Base-by-base conservation (phyloP, 176 grass and related monocot genomes). In the Lolium perenne region DNA sequence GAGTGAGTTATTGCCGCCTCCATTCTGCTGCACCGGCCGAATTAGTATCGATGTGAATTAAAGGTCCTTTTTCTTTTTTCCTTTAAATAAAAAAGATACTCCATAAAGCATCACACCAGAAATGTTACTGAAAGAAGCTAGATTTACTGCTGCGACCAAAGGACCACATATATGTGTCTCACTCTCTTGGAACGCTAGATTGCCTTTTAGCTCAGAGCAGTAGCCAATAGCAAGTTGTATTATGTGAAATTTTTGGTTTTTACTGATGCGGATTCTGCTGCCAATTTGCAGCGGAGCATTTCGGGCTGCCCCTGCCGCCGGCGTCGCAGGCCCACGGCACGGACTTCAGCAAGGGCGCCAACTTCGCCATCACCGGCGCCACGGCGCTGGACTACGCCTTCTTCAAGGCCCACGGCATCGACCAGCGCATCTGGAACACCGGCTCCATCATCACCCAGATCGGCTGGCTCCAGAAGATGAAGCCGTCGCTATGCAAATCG, bases 311-410 rank as follows among this genome's bases (percentile, higher is more conserved):
- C 8, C 69, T 98, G 89, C 93, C 89, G 17, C 93, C 87, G 35
- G 77, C 95, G 26, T 98, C 95, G 3, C 85, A 93, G 79, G 86
- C 89, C 43, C 88, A 82, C 56, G 78, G 43, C 45, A 73, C 14
- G 62, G 82, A 89, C 82, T 98, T 98, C 89, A 87, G 51, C 45
- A 86, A 88, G 47, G 95, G 95, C n/a, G 95, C 95, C 53, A 97
- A 97, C 81, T 97, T 97, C 63, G 95, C 95, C 85, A 92, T 94
- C 81, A 94, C 95, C 21, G 92, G 92, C 45, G 95, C 92, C 49
- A 97, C 95, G 23, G 90, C 96, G 2, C 66, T 95, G 50, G 91
- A 94, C 49, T 90, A 81, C 62, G 85, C 88, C 26, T 98, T 95
- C 91, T 98, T 98, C 86, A 91, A 90, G 79, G 79, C 84, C 2